Evolutionary conservation across 2,329 filamentous ascomycete genomes (phyloP), one percentile per base, ranked within the genome.

Genomic region (Colletotrichum sp.): DNA sequence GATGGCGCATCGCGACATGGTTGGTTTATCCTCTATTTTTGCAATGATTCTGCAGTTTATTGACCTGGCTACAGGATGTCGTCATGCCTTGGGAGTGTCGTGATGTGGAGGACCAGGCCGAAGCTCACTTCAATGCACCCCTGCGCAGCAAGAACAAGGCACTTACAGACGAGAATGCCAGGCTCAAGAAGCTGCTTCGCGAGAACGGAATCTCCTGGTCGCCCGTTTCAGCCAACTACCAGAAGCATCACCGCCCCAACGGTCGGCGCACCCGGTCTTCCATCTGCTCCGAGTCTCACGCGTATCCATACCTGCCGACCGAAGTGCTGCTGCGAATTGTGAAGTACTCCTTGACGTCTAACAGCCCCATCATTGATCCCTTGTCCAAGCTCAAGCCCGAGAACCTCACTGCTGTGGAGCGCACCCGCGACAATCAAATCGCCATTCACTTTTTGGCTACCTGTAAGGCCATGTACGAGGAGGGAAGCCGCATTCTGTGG

Each of bases 261-360:
- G 73, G 77, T 43, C 82, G 81, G 16, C 75, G 81, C 38, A 83
- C 83, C 15, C 83, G 83, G 21, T 76, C 77, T 32, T 79, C 77
- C 16, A 65, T 73, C 32, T 70, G 61, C 7, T 70, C 75, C 32
- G 52, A 66, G 16, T 52, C 43, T 34, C 77, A 80, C 34, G 78
- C 81, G 61, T 78, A 79, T n/a, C 89, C 88, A 1, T 83, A 85
- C 55, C 83, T 91, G 13, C 90, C 90, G 1, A 86, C 85, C 32
- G 90, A 91, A 80, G 85, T 91, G 60, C 84, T 90, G 67, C 80
- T 91, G 30, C 85, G 85, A 38, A 88, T 92, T 66, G 83, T 91
- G 62, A 85, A 86, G 56, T 89, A 88, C 78, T 86, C 89, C 32
- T 75, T 92, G 80, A 88, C 86, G 30, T 88, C 88, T 78, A 79